Evolutionary conservation across 2,329 filamentous ascomycete species (phyloP).

Genomic region (Calonectria leucothoes): DNA sequence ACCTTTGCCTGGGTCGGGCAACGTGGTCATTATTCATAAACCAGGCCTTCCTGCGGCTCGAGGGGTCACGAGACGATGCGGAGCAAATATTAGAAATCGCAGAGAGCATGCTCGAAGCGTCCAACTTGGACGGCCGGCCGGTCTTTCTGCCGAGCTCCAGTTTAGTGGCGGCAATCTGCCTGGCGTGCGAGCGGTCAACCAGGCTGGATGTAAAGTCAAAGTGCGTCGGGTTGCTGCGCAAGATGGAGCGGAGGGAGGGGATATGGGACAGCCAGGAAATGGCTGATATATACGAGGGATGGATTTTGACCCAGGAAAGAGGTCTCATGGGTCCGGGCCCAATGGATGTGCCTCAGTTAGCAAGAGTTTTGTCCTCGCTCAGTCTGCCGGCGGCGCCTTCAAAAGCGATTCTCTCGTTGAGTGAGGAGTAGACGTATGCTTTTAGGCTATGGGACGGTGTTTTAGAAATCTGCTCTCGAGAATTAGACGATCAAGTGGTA

Average conservation of each 20-base stretch:
- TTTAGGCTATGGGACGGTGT: no score
- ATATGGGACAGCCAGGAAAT: constrained; percentile 2
- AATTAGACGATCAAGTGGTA: not conserved
- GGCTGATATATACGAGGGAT: not conserved
- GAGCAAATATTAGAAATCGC: not conserved
- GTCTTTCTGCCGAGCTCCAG: not conserved
- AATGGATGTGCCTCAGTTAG: not conserved
- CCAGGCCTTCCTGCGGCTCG: not conserved
- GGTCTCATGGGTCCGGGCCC: not conserved
- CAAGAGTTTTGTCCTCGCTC: not conserved
- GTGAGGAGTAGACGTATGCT: not conserved
- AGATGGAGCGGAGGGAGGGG: not conserved
- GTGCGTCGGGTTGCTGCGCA: not conserved
- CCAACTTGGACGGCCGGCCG: not conserved
- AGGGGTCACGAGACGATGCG: not conserved
- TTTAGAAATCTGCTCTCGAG: not conserved
- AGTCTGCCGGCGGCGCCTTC: not conserved
- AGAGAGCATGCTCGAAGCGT: not conserved
- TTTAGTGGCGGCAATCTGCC: not conserved
- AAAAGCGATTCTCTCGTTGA: not conserved
- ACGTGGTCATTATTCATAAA: not conserved
- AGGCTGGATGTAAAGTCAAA: not conserved
- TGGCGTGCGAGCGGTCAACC: not conserved
- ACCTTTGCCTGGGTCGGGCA: not conserved
- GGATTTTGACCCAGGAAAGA: not conserved